A percentile compares a stretch with the other conserved stretches of the same genome.
Evolutionary conservation across 2,329 filamentous ascomycete genomes (phyloP).

Genomic region (Fusarium papillatum): DNA sequence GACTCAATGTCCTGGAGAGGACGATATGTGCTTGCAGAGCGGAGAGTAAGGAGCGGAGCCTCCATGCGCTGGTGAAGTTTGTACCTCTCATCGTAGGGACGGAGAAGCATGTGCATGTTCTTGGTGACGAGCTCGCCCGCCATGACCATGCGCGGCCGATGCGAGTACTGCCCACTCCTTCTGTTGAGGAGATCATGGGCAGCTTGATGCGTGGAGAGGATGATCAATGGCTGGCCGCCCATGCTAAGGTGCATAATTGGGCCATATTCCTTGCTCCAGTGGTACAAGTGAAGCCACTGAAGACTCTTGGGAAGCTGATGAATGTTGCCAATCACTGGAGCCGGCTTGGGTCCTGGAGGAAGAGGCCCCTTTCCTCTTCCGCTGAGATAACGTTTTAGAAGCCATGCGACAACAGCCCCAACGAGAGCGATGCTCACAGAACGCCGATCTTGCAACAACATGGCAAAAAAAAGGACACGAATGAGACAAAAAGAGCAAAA

Average conservation of each 20-base stretch:
- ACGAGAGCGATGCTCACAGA: background rate
- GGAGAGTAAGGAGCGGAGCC: constrained; percentile 47
- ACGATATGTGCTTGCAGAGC: constrained; percentile 51
- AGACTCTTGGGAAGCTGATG: constrained; percentile 53
- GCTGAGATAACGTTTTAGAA: background rate
- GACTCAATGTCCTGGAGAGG: constrained; percentile 61
- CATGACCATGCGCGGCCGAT: constrained; percentile 46
- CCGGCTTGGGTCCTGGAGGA: constrained; percentile 45
- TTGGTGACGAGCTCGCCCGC: constrained; percentile 49
- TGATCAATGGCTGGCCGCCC: constrained; percentile 35
- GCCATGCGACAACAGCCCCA: constrained; percentile 1
- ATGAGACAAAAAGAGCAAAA: background rate
- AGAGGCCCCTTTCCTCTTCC: constrained; percentile 34
- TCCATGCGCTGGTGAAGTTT: constrained; percentile 55
- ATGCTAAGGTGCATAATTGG: constrained; percentile 40
- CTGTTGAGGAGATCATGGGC: constrained; percentile 39
- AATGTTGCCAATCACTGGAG: constrained; percentile 40
- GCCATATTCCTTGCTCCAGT: constrained; percentile 46
- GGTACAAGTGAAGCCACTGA: constrained; percentile 70
- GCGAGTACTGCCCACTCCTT: constrained; percentile 33
- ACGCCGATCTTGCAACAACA: background rate
- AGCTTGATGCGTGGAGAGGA: constrained; percentile 34
- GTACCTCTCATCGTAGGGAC: constrained; percentile 55
- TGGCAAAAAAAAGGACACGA: background rate
- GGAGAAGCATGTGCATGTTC: constrained; percentile 55